phyloP scores from a whole-genome alignment of 257 asterid species.

The Fraxinus anomala region DNA sequence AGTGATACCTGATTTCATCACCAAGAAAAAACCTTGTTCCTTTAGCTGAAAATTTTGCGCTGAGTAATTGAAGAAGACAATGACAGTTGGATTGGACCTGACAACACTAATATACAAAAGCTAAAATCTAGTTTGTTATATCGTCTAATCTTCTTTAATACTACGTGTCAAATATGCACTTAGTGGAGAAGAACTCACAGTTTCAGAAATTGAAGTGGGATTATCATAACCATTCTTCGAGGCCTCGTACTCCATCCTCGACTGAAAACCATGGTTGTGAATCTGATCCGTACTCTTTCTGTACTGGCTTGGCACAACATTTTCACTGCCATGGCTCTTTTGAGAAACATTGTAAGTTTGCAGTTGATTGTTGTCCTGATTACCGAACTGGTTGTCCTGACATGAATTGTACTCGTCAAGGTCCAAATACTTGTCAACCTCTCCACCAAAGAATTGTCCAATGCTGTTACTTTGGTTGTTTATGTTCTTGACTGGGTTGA shows the following conservation, averaged over 20 bases:
- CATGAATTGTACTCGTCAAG: conserved; percentile 47
- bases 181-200: conserved; percentile 41
- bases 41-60: neutral
- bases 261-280: conserved; percentile 38
- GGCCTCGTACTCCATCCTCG: conserved; percentile 44
- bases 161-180: neutral
- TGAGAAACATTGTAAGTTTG: conserved; percentile 40
- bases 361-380: conserved; percentile 33
- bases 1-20: conserved; percentile 50
- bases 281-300: conserved; percentile 29
- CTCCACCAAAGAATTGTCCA: conserved; percentile 41
- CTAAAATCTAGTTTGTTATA: neutral
- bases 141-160: neutral
- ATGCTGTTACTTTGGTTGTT: conserved; percentile 20
- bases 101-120: neutral
- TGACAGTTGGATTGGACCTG: neutral
- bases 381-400: conserved; percentile 39
- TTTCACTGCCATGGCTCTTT: conserved; percentile 47
- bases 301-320: conserved; percentile 52
- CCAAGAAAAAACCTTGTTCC: conserved; percentile 1
- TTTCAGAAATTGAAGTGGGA: conserved; percentile 49
- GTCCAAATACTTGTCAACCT: conserved; percentile 61
- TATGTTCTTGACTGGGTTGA: conserved; percentile 48
- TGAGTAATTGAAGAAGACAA: neutral
- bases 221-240: conserved; percentile 41